phyloP scores from a whole-genome alignment of 2,329 filamentous ascomycete species.

The Cordyceps pruinosa region DNA sequence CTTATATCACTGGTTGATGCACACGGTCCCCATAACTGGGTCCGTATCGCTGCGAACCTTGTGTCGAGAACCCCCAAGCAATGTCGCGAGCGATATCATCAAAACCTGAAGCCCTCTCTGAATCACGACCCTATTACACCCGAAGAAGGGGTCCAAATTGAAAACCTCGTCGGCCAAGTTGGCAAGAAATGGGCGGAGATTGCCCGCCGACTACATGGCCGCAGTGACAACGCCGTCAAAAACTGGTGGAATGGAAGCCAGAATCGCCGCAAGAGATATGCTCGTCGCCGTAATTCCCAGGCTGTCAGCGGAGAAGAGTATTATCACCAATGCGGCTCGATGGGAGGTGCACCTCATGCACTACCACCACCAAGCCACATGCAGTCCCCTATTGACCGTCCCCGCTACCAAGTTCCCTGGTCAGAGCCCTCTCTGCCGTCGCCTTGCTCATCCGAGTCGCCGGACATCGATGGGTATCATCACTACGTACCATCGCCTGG shows the following conservation, averaged over 20 bases:
- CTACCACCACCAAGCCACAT: conserved; percentile 17
- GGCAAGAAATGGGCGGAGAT: conserved; percentile 94
- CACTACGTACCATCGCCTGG: conserved; percentile 53
- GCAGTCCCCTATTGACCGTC: conserved; percentile 13
- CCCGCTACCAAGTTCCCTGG: conserved; percentile 20
- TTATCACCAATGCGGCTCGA: background rate
- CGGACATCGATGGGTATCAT: conserved; percentile 59
- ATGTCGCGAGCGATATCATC: conserved; percentile 88
- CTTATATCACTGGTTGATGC: conserved; percentile 64
- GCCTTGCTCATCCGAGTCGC: conserved; percentile 38
- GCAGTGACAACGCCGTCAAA: conserved; percentile 93
- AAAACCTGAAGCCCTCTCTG: conserved; percentile 75
- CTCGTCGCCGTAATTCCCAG: conserved; percentile 30
- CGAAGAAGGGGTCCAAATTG: conserved; percentile 66
- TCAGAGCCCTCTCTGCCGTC: conserved; percentile 30
- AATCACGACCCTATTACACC: conserved; percentile 67
- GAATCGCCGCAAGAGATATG: conserved; percentile 62
- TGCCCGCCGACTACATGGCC: conserved; percentile 69
- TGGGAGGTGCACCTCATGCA: conserved; percentile 15
- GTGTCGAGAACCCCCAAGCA: conserved; percentile 82
- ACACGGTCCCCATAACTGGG: conserved; percentile 82
- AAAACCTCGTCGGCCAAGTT: conserved; percentile 67
- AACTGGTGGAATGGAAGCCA: conserved; percentile 97
- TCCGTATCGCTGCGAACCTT: conserved; percentile 71
- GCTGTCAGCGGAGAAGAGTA: conserved; percentile 14